Conservation (phyloP, 208 protist genomes). For the Trypanosoma vivax region DNA sequence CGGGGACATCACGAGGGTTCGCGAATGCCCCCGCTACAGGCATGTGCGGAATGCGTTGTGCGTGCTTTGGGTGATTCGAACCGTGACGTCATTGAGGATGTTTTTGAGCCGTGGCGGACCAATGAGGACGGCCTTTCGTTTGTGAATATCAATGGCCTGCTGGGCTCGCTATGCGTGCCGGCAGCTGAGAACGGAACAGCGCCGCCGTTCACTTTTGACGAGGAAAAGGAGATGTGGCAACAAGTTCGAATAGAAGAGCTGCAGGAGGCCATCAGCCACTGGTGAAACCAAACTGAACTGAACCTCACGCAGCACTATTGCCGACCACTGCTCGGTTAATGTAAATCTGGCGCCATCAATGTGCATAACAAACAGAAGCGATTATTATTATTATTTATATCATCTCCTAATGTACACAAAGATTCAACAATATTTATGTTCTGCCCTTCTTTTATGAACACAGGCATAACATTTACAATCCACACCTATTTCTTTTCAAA, state of each 20-base stretch:
- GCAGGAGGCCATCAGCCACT: background rate
- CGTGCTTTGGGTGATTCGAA: conserved; percentile 1
- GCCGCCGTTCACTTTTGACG: conserved; percentile 13
- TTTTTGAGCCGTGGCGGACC: conserved; percentile 2
- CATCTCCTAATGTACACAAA: no score
- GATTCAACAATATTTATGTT: no score
- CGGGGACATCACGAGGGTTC: background rate
- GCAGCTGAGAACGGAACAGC: background rate
- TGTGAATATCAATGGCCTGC: conserved; percentile 18
- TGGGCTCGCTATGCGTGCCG: conserved; percentile 5
- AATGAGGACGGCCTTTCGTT: background rate
- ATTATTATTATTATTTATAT: no score
- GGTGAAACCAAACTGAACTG: no score
- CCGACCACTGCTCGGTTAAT: no score
- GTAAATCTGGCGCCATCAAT: no score
- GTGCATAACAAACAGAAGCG: no score
- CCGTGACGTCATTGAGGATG: background rate
- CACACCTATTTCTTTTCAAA: no score
- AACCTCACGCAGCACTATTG: no score
- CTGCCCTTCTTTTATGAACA: no score
- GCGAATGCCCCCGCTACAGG: background rate
- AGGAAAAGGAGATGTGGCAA: conserved; percentile 20
- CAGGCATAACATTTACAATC: no score
- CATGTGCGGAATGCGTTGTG: conserved; percentile 4
- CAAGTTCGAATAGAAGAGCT: conserved; percentile 13